phyloP scores from a whole-genome alignment of 192 early-diverging fungal genomes.

The Irineochytrium annulatum region DNA sequence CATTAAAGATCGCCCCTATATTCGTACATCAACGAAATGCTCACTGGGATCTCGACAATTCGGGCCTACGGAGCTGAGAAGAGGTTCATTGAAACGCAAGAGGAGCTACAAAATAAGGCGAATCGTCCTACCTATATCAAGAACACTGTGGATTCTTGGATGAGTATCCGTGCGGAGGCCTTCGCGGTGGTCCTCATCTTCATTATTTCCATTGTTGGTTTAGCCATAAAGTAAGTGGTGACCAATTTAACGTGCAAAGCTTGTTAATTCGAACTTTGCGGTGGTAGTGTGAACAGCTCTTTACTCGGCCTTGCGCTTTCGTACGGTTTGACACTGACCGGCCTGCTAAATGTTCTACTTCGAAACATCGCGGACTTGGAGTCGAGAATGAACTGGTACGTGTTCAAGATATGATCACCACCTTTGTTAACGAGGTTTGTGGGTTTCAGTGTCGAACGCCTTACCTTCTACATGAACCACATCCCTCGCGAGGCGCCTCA shows the following conservation, averaged over 20 bases:
- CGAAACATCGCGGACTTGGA: constrained; percentile 75
- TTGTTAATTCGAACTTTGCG: constrained; percentile 16
- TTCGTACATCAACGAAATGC: constrained; percentile 73
- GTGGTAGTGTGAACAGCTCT: neutral
- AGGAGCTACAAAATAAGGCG: constrained; percentile 26
- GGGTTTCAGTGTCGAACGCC: too few relatives aligned
- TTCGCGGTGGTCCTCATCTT: neutral
- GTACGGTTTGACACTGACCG: constrained; percentile 53
- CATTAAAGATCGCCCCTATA: constrained; percentile 77
- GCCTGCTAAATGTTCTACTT: constrained; percentile 18
- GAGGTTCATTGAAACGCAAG: constrained; percentile 60
- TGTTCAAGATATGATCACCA: too few relatives aligned
- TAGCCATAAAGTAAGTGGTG: constrained; percentile 72
- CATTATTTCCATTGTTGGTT: constrained; percentile 61
- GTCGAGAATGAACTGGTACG: too few relatives aligned
- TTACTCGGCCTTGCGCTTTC: constrained; percentile 29
- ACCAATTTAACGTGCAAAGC: too few relatives aligned
- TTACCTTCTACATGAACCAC: constrained; percentile 13
- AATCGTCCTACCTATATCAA: constrained; percentile 58
- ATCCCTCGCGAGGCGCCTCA: constrained; percentile 11
- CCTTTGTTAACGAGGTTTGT: too few relatives aligned
- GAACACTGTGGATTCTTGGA: constrained; percentile 72
- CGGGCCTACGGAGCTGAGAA: constrained; percentile 75
- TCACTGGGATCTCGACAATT: constrained; percentile 78
- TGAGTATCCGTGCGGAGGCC: constrained; percentile 43